Conservation (phyloP, 257 asterid genomes). For the Solanum pennellii region DNA sequence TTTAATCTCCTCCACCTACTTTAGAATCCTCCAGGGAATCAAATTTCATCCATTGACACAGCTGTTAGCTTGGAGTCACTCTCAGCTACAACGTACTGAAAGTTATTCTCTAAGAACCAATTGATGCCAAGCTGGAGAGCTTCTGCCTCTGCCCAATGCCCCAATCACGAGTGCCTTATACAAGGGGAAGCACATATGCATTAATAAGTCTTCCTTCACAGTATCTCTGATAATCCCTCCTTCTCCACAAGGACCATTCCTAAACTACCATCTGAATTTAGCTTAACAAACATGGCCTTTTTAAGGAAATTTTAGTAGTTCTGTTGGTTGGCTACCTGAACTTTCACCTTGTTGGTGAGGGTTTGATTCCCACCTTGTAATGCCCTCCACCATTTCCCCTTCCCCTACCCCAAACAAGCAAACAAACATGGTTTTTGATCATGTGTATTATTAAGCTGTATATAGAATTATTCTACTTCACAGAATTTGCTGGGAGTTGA, state of each 20-base stretch:
- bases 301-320: background rate
- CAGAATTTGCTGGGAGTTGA: background rate
- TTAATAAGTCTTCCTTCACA: background rate
- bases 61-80: background rate
- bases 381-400: background rate
- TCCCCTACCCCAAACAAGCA: background rate
- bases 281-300: background rate
- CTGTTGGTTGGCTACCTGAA: background rate
- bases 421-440: background rate
- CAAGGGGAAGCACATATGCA: background rate
- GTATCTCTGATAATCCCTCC: background rate
- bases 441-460: background rate
- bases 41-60: background rate
- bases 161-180: background rate
- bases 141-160: background rate
- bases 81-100: background rate
- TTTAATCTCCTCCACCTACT: background rate
- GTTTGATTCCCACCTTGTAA: background rate
- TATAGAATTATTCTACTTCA: background rate
- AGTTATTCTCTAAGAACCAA: background rate
- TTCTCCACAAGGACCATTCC: background rate
- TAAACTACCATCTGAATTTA: background rate
- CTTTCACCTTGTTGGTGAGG: background rate
- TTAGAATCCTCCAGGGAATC: background rate
- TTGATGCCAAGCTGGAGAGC: background rate